These are phyloP conservation scores for Pseudogymnoascus sp. DNA, from an alignment of 2,329 filamentous ascomycete genomes.

Conservation along the genomic window DNA sequence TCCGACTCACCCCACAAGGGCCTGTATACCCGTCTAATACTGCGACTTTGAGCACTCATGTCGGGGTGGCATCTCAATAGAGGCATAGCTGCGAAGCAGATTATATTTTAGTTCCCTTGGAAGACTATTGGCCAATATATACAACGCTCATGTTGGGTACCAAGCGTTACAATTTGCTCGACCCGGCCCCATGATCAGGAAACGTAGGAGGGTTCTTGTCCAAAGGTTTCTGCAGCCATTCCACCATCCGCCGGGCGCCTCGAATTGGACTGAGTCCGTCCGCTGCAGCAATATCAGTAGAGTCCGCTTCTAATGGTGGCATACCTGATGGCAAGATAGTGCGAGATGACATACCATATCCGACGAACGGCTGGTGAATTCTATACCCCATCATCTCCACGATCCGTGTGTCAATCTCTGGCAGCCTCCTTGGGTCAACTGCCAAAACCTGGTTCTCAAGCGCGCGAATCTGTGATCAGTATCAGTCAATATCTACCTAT, in stretches of 20 bases:
- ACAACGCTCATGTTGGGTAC: neutral
- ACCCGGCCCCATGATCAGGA: neutral
- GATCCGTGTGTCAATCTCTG: constrained; percentile 25
- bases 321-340: neutral
- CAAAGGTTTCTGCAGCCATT: constrained; percentile 26
- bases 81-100: neutral
- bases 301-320: neutral
- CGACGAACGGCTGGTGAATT: constrained; percentile 27
- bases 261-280: constrained; percentile 26
- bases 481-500: neutral
- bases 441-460: constrained; percentile 30
- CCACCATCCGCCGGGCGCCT: constrained; percentile 25
- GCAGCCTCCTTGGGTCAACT: constrained; percentile 28
- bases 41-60: neutral
- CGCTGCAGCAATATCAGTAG: constrained; percentile 14
- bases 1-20: neutral
- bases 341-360: constrained; percentile 22
- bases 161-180: neutral
- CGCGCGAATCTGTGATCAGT: constrained; percentile 21
- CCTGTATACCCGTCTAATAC: neutral
- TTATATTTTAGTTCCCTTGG: neutral
- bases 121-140: neutral
- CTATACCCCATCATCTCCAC: constrained; percentile 32
- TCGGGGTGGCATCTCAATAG: neutral
- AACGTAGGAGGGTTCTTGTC: constrained; percentile 26